These are phyloP conservation scores for Phytopythium kandeliae DNA, from an alignment of 352 stramenopile species.

Conservation along the genomic window DNA sequence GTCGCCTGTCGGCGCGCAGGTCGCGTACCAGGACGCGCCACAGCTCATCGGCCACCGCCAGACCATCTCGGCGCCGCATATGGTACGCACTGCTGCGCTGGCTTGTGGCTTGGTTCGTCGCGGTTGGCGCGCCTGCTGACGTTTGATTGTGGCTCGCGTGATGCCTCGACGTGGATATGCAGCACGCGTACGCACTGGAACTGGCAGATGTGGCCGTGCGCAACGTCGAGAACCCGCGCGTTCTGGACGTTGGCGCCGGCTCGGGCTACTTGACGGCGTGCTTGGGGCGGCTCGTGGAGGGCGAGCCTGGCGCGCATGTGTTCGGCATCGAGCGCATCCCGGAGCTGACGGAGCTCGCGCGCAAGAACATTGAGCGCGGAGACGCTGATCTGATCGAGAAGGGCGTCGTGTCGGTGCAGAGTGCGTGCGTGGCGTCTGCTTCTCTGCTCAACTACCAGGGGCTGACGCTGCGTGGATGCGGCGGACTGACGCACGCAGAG, in stretches of 20 bases:
- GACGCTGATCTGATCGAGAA: conserved; percentile 79
- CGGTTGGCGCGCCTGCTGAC: background rate
- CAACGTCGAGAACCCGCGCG: conserved; percentile 32
- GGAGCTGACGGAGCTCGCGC: conserved; percentile 76
- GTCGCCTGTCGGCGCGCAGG: conserved; percentile 14
- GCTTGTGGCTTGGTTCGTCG: background rate
- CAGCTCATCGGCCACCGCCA: conserved; percentile 77
- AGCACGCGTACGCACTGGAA: conserved; percentile 83
- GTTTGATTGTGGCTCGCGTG: background rate
- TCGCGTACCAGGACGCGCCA: conserved; percentile 78
- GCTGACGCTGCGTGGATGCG: background rate
- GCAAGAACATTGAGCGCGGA: conserved; percentile 73
- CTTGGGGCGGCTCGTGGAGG: conserved; percentile 79
- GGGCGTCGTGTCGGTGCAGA: conserved; percentile 41
- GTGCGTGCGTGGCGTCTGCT: too few species aligned
- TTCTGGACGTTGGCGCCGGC: conserved; percentile 94
- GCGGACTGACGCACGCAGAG: too few species aligned
- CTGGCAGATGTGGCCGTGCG: conserved; percentile 49
- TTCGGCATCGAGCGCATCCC: conserved; percentile 91
- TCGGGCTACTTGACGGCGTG: conserved; percentile 94
- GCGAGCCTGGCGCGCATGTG: conserved; percentile 28
- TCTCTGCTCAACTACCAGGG: background rate
- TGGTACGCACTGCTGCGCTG: conserved; percentile 23
- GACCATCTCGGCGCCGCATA: conserved; percentile 91
- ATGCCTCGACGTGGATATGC: background rate